Evolutionary conservation across 768 basidiomycete genomes (phyloP).

Genomic region (Suillus luteus): DNA sequence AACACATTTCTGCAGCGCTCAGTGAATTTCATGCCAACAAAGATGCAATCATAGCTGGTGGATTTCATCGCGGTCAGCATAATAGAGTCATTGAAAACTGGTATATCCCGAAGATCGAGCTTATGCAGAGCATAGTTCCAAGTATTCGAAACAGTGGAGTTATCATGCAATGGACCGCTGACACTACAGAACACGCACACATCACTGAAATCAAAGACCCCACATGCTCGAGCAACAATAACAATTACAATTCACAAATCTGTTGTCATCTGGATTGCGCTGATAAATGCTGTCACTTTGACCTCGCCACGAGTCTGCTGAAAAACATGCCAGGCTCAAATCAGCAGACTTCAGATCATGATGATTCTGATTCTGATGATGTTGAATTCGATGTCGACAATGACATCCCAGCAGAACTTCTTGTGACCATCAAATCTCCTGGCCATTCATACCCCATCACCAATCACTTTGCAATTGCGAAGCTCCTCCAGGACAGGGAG

Average conservation of each 20-base stretch:
- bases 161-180: background rate
- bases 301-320: background rate
- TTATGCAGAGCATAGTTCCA: background rate
- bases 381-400: background rate
- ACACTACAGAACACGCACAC: background rate
- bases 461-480: background rate
- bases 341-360: too few relatives aligned
- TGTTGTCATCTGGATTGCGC: background rate
- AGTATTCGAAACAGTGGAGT: background rate
- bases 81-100: background rate
- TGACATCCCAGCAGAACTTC: background rate
- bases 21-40: background rate
- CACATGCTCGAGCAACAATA: background rate
- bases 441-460: background rate
- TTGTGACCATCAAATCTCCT: background rate
- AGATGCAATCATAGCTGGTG: background rate
- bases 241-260: background rate
- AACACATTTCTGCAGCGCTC: background rate
- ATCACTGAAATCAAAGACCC: background rate
- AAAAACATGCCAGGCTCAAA: background rate
- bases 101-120: background rate
- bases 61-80: background rate
- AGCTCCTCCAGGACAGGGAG: background rate
- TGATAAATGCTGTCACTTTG: background rate
- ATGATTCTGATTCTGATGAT: background rate